A percentile compares a stretch with the other conserved stretches of the same genome.
Evolutionary conservation across 441 rosid genomes (phyloP).

Genomic region (Breynia disticha): DNA sequence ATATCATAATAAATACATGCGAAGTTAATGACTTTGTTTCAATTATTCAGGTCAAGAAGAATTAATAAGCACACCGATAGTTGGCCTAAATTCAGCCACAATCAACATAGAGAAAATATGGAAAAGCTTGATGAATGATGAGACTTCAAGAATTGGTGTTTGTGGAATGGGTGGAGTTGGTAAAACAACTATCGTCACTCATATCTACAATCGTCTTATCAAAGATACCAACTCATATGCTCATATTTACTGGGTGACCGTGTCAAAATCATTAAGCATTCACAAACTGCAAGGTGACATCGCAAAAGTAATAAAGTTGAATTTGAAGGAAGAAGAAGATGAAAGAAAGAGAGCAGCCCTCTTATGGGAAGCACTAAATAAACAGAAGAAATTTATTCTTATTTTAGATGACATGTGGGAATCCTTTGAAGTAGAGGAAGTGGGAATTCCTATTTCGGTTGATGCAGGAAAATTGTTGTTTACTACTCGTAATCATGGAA

Average conservation of each 20-base stretch:
- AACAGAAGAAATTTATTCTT: neutral
- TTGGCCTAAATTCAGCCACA: neutral
- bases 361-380: neutral
- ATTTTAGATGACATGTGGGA: no score
- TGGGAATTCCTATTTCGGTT: no score
- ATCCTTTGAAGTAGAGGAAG: no score
- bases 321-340: neutral
- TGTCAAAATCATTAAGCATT: neutral
- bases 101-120: neutral
- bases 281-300: neutral
- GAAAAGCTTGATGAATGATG: no score
- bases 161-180: no score
- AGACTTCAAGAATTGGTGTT: no score
- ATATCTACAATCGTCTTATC: neutral
- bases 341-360: neutral
- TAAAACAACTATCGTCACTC: neutral
- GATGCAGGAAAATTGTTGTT: neutral
- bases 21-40: no score
- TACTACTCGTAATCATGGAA: neutral
- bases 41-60: no score
- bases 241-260: neutral
- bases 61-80: neutral
- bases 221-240: neutral
- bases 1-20: no score
- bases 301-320: neutral